Base-by-base conservation (phyloP, 2,329 filamentous ascomycete genomes). In the Hortaea werneckii region DNA sequence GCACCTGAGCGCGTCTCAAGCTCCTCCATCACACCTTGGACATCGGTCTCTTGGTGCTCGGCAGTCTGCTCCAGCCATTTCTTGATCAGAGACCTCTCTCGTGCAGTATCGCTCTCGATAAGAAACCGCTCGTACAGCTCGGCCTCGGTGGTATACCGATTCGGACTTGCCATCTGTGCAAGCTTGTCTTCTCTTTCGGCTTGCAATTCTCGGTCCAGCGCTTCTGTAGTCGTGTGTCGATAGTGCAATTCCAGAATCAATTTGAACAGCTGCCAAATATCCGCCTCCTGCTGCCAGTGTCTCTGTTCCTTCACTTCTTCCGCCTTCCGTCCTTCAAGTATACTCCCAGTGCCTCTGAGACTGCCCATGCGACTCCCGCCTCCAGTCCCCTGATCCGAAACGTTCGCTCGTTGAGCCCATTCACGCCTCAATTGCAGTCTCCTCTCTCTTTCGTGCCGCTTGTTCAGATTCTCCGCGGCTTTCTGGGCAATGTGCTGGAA, bases 191-290 rank as follows among this genome's bases (percentile, higher is more conserved):
- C 56, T 45, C 63, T 66, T 44, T 62, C 59, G 13, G 60, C 53
- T 27, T 57, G 54, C 5, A 56, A 48, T 29, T 66, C 54, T 10
- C 27, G 30, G 10, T 32, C 38, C n/a, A 11, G 6, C 34, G 13
- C 26, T 13, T 35, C 30, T 20, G 28, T 10, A 13, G 40, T 12
- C 27, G 28, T n/a, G 20, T 27, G 42, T 27, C 58, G 39, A 60
- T 87, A 82, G 56, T 85, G 77, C 52, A 87, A 65, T 8, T 62
- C 55, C 43, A 95, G 75, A 50, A 94, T 72, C 35, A 85, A 77
- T 41, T 80, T 77, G 48, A 96, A 70, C 28, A 96, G 73, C 59
- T 94, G 82, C 92, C 92, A 98, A 0, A 88, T 92, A 57, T 94
- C 87, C 37, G 82, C 79, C 66, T 98, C 92, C 52, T 84, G 76